Percentiles rank a stretch among this genome's conserved stretches.
Conservation (phyloP, 441 rosid genomes). For the Erodium texanum region DNA sequence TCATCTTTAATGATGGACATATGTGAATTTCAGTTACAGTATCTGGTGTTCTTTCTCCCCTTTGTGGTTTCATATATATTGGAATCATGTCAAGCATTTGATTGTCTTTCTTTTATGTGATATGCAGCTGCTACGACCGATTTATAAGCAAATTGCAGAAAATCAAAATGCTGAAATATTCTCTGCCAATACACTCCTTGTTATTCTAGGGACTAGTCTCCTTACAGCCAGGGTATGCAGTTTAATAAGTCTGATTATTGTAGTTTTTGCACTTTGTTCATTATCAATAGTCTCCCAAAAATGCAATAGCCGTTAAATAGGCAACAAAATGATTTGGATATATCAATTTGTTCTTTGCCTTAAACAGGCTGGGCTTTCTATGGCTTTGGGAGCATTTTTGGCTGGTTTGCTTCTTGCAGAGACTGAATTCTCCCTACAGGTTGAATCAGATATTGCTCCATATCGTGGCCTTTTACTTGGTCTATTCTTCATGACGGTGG, state of each 20-base stretch:
- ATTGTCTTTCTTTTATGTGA: slow-evolving; percentile 14
- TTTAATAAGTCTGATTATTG: slow-evolving; percentile 19
- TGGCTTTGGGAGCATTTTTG: slow-evolving; percentile 97
- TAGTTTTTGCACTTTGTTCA: slow-evolving; percentile 5
- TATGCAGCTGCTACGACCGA: slow-evolving; percentile 94
- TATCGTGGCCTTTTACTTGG: slow-evolving; percentile 95
- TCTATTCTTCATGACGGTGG: slow-evolving; percentile 99
- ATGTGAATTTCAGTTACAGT: not conserved
- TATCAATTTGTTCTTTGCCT: slow-evolving; percentile 17
- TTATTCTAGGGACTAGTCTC: slow-evolving; percentile 94
- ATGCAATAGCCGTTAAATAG: not conserved
- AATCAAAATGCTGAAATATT: slow-evolving; percentile 97
- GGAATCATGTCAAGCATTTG: not conserved
- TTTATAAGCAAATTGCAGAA: slow-evolving; percentile 95
- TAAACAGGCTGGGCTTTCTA: slow-evolving; percentile 95
- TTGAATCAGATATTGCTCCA: slow-evolving; percentile 99
- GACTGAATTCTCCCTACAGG: slow-evolving; percentile 98
- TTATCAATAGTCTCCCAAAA: not conserved
- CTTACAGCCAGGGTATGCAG: slow-evolving; percentile 89
- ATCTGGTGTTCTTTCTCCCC: not conserved
- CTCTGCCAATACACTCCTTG: slow-evolving; percentile 95
- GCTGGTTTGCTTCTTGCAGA: slow-evolving; percentile 99
- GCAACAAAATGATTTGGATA: not conserved
- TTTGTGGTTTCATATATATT: not conserved
- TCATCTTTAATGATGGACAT: not conserved